Evolutionary conservation across 2,329 filamentous ascomycete species (phyloP).

Genomic region (Alternaria longipes): DNA sequence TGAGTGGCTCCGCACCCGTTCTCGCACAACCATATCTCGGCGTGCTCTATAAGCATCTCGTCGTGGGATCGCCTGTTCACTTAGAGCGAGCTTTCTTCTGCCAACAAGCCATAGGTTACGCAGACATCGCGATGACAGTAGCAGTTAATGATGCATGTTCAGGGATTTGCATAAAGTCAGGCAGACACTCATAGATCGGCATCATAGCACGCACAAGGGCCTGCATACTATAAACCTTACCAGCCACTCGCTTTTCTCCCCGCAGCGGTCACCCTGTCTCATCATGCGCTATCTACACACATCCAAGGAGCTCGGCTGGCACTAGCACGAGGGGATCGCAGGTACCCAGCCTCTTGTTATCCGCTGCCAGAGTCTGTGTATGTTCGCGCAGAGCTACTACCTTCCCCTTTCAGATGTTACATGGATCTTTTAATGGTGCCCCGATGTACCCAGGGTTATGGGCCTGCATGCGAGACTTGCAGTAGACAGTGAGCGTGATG

Average conservation of each 20-base stretch:
- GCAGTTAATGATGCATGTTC: not conserved
- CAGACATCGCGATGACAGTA: not conserved
- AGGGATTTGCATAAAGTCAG: constrained; percentile 3
- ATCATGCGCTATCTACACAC: constrained; percentile 18
- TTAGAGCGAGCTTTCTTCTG: not conserved
- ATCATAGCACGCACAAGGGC: constrained; percentile 10
- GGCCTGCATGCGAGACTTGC: constrained; percentile 1
- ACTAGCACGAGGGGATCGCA: constrained; percentile 1
- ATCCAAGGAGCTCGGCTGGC: not conserved
- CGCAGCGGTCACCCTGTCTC: constrained; percentile 1
- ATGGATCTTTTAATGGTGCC: constrained; percentile 3
- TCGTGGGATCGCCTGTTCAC: not conserved
- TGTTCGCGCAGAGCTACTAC: not conserved
- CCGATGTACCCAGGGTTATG: not conserved
- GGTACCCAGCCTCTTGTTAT: not conserved
- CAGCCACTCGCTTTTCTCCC: constrained; percentile 5
- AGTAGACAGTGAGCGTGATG: not conserved
- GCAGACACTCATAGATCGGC: constrained; percentile 16
- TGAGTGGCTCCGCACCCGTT: constrained; percentile 7
- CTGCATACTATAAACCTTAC: constrained; percentile 12
- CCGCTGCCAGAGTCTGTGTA: not conserved
- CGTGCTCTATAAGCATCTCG: not conserved
- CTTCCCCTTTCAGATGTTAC: constrained; percentile 4
- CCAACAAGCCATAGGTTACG: not conserved
- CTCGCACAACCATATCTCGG: not conserved